Evolutionary conservation across 371 early-diverging fungal species (phyloP).

Genomic region (Homolaphlyctis polyrhiza): DNA sequence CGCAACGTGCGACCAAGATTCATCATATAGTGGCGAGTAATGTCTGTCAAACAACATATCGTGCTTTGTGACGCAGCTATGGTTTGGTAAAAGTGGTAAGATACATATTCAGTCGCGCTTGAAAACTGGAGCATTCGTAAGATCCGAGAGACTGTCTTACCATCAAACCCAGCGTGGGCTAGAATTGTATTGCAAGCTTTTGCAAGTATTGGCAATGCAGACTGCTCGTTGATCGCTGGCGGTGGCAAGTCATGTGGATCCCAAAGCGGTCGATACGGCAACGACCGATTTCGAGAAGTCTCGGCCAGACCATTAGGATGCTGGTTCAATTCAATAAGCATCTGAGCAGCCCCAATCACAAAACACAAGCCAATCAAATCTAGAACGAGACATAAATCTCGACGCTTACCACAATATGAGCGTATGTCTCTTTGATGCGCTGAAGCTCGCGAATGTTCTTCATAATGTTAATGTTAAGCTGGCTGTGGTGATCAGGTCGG

Average conservation of each 20-base stretch:
- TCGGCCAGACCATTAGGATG: neutral
- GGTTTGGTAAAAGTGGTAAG: too few relatives aligned
- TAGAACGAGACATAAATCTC: too few relatives aligned
- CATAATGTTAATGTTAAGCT: slow-evolving; percentile 13
- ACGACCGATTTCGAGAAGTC: neutral
- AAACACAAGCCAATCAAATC: too few relatives aligned
- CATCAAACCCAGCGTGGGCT: slow-evolving; percentile 86
- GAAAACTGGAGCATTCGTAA: neutral
- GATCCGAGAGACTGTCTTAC: slow-evolving; percentile 15
- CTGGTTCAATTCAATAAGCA: slow-evolving; percentile 6
- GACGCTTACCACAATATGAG: slow-evolving; percentile 65
- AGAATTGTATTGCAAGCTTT: slow-evolving; percentile 64
- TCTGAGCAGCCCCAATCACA: too few relatives aligned
- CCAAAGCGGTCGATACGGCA: slow-evolving; percentile 11
- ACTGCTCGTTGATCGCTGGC: slow-evolving; percentile 48
- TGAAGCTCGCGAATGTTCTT: slow-evolving; percentile 51
- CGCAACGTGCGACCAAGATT: slow-evolving; percentile 80
- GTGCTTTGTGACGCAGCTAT: too few relatives aligned
- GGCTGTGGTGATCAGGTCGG: slow-evolving; percentile 5
- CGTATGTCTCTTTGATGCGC: slow-evolving; percentile 64
- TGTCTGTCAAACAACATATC: too few relatives aligned
- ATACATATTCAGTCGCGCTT: neutral
- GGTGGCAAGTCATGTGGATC: slow-evolving; percentile 39
- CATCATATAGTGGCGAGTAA: slow-evolving; percentile 66
- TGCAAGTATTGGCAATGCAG: slow-evolving; percentile 59